Conservation (phyloP, 169 alveolate species). For the Cryptosporidium sp. region DNA sequence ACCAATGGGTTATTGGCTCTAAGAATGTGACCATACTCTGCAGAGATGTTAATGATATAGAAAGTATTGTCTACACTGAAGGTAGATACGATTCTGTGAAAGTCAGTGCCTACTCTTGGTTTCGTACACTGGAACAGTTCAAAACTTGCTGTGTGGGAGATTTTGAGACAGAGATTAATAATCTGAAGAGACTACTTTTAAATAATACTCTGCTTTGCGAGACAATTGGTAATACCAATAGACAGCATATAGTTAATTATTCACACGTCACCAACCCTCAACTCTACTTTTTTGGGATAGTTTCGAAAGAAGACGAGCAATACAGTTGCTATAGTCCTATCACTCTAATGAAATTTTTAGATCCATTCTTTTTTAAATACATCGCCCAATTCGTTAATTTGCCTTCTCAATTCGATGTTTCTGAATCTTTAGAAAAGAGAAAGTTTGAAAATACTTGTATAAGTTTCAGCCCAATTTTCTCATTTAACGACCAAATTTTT, state of each 20-base stretch:
- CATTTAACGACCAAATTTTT: background rate
- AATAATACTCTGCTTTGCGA: constrained; percentile 53
- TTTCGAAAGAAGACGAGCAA: constrained; percentile 11
- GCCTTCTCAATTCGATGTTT: constrained; percentile 21
- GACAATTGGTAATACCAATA: background rate
- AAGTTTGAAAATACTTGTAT: background rate
- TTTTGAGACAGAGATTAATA: background rate
- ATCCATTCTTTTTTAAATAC: constrained; percentile 6
- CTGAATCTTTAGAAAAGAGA: background rate
- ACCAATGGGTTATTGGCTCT: constrained; percentile 70
- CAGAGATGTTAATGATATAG: background rate
- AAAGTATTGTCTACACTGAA: background rate
- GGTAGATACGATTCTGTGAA: constrained; percentile 39
- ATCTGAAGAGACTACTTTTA: background rate
- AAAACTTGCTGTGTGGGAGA: background rate
- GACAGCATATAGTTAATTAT: constrained; percentile 64
- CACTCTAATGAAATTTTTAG: background rate
- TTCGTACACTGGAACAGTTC: constrained; percentile 16
- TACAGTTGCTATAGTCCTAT: constrained; percentile 5
- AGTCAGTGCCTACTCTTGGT: constrained; percentile 31
- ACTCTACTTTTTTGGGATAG: constrained; percentile 34
- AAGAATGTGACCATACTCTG: constrained; percentile 70
- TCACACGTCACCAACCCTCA: background rate
- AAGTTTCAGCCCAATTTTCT: background rate
- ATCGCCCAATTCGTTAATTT: constrained; percentile 7